Evolutionary conservation across 2,329 filamentous ascomycete genomes (phyloP).

Genomic region (Elsinoe arachidis): DNA sequence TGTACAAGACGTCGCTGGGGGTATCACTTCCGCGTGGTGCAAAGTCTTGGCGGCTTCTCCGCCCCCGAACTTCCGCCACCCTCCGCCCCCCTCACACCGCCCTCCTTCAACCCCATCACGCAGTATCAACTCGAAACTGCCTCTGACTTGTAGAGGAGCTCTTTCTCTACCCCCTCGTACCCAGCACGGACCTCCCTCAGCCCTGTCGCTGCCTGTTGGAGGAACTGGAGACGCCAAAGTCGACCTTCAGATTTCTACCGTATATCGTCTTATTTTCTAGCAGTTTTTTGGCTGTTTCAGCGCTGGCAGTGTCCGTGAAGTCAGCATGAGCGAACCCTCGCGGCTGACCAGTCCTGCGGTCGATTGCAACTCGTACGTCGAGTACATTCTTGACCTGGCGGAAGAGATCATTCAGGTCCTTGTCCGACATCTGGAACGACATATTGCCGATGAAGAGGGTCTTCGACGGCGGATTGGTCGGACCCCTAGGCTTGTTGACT

Average conservation of each 20-base stretch:
- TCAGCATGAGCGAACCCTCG: conserved; percentile 80
- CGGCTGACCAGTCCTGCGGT: conserved; percentile 69
- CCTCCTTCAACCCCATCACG: no score
- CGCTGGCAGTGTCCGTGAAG: conserved; percentile 60
- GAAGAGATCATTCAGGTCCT: conserved; percentile 73
- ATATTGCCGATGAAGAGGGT: conserved; percentile 80
- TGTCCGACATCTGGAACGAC: conserved; percentile 75
- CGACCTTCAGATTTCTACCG: conserved; percentile 56
- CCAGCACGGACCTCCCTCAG: background rate
- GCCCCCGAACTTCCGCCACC: background rate
- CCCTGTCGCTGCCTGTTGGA: background rate
- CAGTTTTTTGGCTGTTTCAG: conserved; percentile 49
- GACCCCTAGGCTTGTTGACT: conserved; percentile 5
- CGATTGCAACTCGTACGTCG: conserved; percentile 74
- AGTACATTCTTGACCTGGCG: conserved; percentile 57
- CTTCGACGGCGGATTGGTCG: conserved; percentile 40
- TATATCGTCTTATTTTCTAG: conserved; percentile 54
- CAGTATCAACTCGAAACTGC: no score
- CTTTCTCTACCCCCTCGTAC: background rate
- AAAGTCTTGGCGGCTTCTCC: background rate
- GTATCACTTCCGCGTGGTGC: background rate
- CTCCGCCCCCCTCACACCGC: no score
- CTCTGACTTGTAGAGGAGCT: no score
- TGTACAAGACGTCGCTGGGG: background rate
- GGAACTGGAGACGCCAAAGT: conserved; percentile 38